Percentiles rank a stretch among this genome's conserved stretches.
phyloP scores from a whole-genome alignment of 768 basidiomycete species.

The Hirschioporus abietinus region DNA sequence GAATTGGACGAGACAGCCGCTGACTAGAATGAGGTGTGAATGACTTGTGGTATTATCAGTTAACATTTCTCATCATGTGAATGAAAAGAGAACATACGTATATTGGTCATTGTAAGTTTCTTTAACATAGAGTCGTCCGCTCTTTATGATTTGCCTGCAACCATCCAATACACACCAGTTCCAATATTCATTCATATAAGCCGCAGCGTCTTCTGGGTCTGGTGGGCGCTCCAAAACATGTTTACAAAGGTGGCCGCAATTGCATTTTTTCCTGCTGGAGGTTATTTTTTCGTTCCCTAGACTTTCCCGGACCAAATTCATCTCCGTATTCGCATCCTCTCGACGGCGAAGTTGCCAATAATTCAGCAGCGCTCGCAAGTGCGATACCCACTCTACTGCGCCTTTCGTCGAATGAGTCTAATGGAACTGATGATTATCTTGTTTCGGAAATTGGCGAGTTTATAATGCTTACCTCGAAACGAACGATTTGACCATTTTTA shows the following conservation, averaged over 20 bases:
- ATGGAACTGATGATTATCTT: conserved; percentile 1
- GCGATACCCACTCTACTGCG: conserved; percentile 82
- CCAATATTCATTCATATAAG: conserved; percentile 62
- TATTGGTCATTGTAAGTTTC: conserved; percentile 71
- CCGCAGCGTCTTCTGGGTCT: conserved; percentile 47
- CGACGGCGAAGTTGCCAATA: conserved; percentile 82
- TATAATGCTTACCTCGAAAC: conserved; percentile 64
- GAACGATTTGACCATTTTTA: conserved; percentile 58
- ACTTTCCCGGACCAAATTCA: conserved; percentile 60
- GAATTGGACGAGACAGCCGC: conserved; percentile 72
- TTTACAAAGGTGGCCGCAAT: conserved; percentile 27
- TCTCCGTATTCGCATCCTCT: conserved; percentile 72
- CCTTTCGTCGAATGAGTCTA: conserved; percentile 62
- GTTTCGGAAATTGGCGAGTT: neutral
- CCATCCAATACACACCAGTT: conserved; percentile 84
- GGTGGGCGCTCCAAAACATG: conserved; percentile 35
- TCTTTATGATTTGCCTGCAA: conserved; percentile 70
- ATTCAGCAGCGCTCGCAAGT: conserved; percentile 37
- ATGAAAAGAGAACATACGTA: conserved; percentile 44
- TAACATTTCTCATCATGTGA: neutral
- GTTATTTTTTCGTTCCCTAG: conserved; percentile 54
- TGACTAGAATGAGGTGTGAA: conserved; percentile 67
- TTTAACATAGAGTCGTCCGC: conserved; percentile 69
- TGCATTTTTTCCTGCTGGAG: conserved; percentile 34
- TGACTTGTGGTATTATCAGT: conserved; percentile 34